phyloP scores from a whole-genome alignment of 2,329 filamentous ascomycete genomes.

The Stenocarpella maydis region DNA sequence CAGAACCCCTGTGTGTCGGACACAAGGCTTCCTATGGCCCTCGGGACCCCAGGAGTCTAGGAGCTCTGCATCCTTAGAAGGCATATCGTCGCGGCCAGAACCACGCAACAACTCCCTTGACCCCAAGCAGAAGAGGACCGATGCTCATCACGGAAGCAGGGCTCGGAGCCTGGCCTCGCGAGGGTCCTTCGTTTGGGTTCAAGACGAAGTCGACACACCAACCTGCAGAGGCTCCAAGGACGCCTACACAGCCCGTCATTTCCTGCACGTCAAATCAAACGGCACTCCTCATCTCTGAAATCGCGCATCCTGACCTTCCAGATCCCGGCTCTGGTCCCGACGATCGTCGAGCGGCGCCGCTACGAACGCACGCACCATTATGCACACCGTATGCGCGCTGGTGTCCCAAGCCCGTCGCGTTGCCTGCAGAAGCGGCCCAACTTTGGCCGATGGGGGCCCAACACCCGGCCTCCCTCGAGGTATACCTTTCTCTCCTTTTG shows the following conservation, averaged over 20 bases:
- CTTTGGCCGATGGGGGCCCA: neutral
- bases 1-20: neutral
- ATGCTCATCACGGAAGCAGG: neutral
- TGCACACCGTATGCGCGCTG: neutral
- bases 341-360: neutral
- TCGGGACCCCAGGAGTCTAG: neutral
- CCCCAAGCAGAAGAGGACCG: neutral
- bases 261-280: neutral
- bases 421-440: neutral
- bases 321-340: conserved; percentile 3
- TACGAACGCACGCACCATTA: conserved; percentile 4
- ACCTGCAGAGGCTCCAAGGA: neutral
- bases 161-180: neutral
- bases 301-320: neutral
- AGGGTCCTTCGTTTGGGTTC: neutral
- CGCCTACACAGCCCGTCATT: conserved; percentile 1
- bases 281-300: neutral
- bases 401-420: neutral
- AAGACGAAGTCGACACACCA: neutral
- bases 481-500: neutral
- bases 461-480: neutral
- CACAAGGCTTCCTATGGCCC: neutral
- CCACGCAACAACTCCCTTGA: neutral
- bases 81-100: neutral
- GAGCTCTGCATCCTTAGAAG: neutral